phyloP scores from a whole-genome alignment of 208 protist genomes.

The Crithidia fasciculata region DNA sequence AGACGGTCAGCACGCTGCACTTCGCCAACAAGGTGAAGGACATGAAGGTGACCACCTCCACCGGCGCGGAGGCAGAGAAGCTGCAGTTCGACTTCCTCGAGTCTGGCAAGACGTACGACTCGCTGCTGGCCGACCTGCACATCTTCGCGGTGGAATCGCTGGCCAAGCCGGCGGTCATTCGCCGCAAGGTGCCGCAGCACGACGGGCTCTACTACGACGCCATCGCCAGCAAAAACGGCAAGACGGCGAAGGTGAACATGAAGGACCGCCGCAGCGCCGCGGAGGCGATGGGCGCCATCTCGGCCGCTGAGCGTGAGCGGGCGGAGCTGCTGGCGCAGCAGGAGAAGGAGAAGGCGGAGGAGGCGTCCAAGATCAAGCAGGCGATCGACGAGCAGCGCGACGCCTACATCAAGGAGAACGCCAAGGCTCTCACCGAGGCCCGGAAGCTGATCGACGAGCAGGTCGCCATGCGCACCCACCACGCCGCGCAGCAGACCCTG shows the following conservation, averaged over 20 bases:
- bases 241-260: constrained; percentile 37
- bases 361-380: constrained; percentile 24
- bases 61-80: constrained; percentile 51
- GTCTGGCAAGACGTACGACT: constrained; percentile 56
- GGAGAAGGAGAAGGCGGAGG: constrained; percentile 52
- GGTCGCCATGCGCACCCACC: constrained; percentile 16
- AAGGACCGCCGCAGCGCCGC: constrained; percentile 46
- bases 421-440: constrained; percentile 40
- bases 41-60: constrained; percentile 70
- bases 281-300: constrained; percentile 50
- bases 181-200: constrained; percentile 50
- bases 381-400: constrained; percentile 50
- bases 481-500: constrained; percentile 42
- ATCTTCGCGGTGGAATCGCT: constrained; percentile 64
- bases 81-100: constrained; percentile 69
- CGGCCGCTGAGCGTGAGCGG: constrained; percentile 59
- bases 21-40: constrained; percentile 93
- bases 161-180: constrained; percentile 55
- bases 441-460: constrained; percentile 47
- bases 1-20: constrained; percentile 88
- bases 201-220: constrained; percentile 67
- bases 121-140: constrained; percentile 73
- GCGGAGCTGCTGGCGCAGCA: constrained; percentile 32
- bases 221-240: constrained; percentile 36
- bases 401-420: constrained; percentile 42